Evolutionary conservation across 106 monocot genomes (phyloP).

Genomic region (Allium cepa): DNA sequence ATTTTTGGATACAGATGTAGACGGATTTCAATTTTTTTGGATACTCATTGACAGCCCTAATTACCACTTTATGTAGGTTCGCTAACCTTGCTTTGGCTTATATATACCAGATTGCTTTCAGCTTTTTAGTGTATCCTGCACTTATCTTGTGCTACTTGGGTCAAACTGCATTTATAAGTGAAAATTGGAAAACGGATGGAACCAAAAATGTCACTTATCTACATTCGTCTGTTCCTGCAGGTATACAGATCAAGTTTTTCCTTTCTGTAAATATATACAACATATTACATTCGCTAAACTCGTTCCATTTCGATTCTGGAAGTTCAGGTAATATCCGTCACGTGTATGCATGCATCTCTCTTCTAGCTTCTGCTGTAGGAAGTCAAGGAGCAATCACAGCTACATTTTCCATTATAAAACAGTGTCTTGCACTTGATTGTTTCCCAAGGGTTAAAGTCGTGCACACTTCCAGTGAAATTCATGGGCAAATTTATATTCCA

Average conservation of each 20-base stretch:
- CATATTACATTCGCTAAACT: background rate
- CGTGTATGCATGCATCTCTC: slow-evolving; percentile 7
- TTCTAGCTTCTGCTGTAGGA: slow-evolving; percentile 10
- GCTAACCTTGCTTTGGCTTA: too few relatives aligned
- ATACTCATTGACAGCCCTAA: too few relatives aligned
- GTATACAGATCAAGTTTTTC: too few relatives aligned
- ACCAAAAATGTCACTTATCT: slow-evolving; percentile 10
- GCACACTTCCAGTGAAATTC: slow-evolving; percentile 63
- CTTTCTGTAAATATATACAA: background rate
- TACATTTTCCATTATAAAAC: slow-evolving; percentile 78
- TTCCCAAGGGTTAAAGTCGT: slow-evolving; percentile 72
- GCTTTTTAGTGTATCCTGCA: slow-evolving; percentile 16
- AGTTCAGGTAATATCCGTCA: slow-evolving; percentile 7
- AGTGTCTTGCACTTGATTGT: slow-evolving; percentile 50
- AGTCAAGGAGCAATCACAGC: slow-evolving; percentile 46
- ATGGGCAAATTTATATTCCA: slow-evolving; percentile 80
- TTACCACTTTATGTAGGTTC: too few relatives aligned
- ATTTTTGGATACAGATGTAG: too few relatives aligned
- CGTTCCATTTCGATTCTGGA: background rate
- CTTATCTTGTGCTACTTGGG: slow-evolving; percentile 23
- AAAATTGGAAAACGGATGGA: background rate
- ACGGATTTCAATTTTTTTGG: too few relatives aligned
- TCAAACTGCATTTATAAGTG: slow-evolving; percentile 17
- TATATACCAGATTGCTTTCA: slow-evolving; percentile 13
- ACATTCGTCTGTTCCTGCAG: background rate